phyloP scores from a whole-genome alignment of 331 rosid species.

The Saraca asoca region DNA sequence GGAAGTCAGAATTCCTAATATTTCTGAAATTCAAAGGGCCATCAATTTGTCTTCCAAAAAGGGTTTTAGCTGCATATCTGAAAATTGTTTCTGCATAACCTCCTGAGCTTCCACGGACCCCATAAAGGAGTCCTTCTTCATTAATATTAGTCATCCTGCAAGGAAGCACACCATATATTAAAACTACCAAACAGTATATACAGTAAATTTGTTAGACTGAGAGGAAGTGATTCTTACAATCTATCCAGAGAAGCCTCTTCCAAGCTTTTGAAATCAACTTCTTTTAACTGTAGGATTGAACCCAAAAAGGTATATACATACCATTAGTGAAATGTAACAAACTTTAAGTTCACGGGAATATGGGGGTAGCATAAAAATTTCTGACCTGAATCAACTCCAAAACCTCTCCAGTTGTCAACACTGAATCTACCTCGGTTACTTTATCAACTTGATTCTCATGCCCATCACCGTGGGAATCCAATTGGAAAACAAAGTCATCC shows the following conservation, averaged over 20 bases:
- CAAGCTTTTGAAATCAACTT: conserved; percentile 63
- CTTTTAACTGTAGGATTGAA: conserved; percentile 64
- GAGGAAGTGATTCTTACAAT: conserved; percentile 46
- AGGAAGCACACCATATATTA: conserved; percentile 25
- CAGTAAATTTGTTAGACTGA: neutral
- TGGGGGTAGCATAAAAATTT: neutral
- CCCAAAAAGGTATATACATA: conserved; percentile 13
- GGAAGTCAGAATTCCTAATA: conserved; percentile 82
- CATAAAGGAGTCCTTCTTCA: conserved; percentile 72
- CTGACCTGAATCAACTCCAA: conserved; percentile 88
- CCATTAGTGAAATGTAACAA: conserved; percentile 1
- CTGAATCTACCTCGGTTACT: conserved; percentile 88
- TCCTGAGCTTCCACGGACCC: conserved; percentile 90
- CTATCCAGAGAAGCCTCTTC: conserved; percentile 82
- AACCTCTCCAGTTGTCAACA: conserved; percentile 93
- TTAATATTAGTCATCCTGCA: conserved; percentile 75
- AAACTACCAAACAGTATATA: conserved; percentile 11
- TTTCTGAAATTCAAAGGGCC: conserved; percentile 75
- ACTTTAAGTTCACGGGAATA: no score
- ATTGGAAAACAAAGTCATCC: no score
- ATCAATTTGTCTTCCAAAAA: conserved; percentile 71
- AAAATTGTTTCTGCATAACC: conserved; percentile 91
- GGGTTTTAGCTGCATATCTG: conserved; percentile 71
- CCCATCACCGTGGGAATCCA: conserved; percentile 43
- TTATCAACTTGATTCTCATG: conserved; percentile 37